These are phyloP conservation scores for Cicer bijugum DNA, from an alignment of 306 rosid genomes.

Conservation along the genomic window DNA sequence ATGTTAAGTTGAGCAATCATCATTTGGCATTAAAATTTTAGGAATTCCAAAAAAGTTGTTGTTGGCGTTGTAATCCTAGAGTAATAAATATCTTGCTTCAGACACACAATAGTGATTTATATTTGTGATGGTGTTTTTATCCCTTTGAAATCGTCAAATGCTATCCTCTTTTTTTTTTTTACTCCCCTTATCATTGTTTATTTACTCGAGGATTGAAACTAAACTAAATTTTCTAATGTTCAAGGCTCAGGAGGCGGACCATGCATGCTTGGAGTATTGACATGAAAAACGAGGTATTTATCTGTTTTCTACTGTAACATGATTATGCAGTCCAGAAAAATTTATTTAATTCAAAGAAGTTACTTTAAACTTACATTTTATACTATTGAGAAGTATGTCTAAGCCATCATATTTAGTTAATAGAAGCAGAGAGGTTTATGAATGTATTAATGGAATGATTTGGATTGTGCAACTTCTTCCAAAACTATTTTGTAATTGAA, in stretches of 20 bases:
- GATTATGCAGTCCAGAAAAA: slow-evolving; percentile 22
- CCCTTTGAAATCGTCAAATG: slow-evolving; percentile 1
- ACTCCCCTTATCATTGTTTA: neutral
- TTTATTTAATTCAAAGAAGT: slow-evolving; percentile 5
- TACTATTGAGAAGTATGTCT: neutral
- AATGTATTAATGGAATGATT: slow-evolving; percentile 20
- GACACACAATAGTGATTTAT: neutral
- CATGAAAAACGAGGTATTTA: slow-evolving; percentile 72
- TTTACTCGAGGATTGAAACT: slow-evolving; percentile 16
- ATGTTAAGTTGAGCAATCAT: neutral
- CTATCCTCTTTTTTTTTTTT: neutral
- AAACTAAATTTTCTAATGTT: slow-evolving; percentile 21
- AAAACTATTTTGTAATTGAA: too few relatives aligned
- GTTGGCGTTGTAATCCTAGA: neutral
- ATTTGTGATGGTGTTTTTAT: neutral
- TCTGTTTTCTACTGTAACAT: slow-evolving; percentile 25
- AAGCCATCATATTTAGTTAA: neutral
- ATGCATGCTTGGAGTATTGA: slow-evolving; percentile 93
- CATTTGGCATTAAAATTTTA: neutral
- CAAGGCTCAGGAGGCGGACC: slow-evolving; percentile 89
- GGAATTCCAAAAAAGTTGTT: neutral
- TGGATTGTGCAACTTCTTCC: slow-evolving; percentile 13
- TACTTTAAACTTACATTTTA: slow-evolving; percentile 7
- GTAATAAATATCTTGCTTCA: slow-evolving; percentile 1
- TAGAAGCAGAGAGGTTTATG: neutral